Evolutionary conservation across 2,329 filamentous ascomycete genomes (phyloP).

Genomic region (Aspergillus neoniger): DNA sequence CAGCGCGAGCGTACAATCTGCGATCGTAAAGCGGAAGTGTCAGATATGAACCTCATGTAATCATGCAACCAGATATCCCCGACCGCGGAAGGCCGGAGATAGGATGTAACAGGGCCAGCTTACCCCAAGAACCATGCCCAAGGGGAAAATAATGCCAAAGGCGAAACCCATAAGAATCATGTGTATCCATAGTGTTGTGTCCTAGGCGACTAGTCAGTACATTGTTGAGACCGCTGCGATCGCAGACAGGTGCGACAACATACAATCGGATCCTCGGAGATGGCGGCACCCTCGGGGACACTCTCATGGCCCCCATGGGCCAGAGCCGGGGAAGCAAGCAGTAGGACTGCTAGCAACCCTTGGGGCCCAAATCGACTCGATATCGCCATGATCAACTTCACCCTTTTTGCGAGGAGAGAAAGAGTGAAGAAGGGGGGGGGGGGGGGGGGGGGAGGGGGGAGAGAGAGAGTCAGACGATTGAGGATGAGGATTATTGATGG

Average conservation of each 20-base stretch:
- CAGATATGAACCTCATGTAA: not conserved
- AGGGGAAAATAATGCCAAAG: slow-evolving; percentile 89
- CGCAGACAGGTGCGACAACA: slow-evolving; percentile 31
- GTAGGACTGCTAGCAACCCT: slow-evolving; percentile 28
- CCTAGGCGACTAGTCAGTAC: slow-evolving; percentile 46
- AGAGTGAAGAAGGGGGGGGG: not conserved
- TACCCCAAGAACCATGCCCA: slow-evolving; percentile 94
- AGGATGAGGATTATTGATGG: not conserved
- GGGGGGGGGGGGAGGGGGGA: not conserved
- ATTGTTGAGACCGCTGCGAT: not conserved
- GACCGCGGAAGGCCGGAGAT: slow-evolving; percentile 9
- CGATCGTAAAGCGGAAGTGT: slow-evolving; percentile 3
- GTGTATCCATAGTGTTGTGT: slow-evolving; percentile 88
- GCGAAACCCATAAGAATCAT: slow-evolving; percentile 84
- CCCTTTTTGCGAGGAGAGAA: slow-evolving; percentile 3
- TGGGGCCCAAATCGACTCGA: slow-evolving; percentile 21
- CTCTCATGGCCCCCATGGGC: slow-evolving; percentile 58
- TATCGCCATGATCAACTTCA: slow-evolving; percentile 11
- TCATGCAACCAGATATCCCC: not conserved
- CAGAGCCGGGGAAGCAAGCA: slow-evolving; percentile 30
- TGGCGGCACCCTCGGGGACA: slow-evolving; percentile 68
- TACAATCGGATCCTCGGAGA: slow-evolving; percentile 75
- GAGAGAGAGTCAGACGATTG: not conserved
- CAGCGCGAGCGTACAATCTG: slow-evolving; percentile 87
- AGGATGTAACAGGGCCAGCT: not conserved